phyloP scores from a whole-genome alignment of 768 basidiomycete genomes.

The Tephrocybe sp. region DNA sequence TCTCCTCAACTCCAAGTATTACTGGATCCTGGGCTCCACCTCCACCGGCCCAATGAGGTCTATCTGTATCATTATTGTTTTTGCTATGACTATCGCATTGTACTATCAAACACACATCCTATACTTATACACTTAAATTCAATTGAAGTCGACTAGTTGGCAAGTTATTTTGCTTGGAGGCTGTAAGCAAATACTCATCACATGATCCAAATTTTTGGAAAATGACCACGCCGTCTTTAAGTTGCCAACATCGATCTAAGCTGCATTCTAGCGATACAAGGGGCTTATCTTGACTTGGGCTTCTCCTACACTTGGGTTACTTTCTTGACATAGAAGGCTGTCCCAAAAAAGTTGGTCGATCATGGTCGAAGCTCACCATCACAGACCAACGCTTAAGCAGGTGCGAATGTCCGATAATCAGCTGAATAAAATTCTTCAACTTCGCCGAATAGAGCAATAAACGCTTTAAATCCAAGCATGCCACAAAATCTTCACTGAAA shows the following conservation, averaged over 20 bases:
- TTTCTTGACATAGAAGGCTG: neutral
- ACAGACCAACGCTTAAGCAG: constrained; percentile 87
- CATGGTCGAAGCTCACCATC: constrained; percentile 56
- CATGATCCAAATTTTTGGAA: constrained; percentile 15
- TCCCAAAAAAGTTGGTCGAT: neutral
- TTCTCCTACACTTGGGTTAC: neutral
- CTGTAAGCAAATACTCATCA: constrained; percentile 8
- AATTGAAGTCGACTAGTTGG: no score
- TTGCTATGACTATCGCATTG: constrained; percentile 16
- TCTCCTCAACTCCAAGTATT: constrained; percentile 28
- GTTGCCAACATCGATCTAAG: constrained; percentile 2
- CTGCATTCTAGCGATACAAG: neutral
- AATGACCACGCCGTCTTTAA: constrained; percentile 4
- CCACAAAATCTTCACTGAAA: constrained; percentile 80
- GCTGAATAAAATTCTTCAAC: neutral
- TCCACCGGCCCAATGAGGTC: constrained; percentile 1
- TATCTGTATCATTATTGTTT: constrained; percentile 11
- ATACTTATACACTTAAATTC: no score
- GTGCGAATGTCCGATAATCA: constrained; percentile 27
- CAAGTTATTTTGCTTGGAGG: no score
- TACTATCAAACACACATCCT: constrained; percentile 16
- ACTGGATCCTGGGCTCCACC: constrained; percentile 13
- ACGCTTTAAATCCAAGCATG: constrained; percentile 86
- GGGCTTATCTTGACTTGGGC: neutral
- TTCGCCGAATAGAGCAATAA: constrained; percentile 71